Base-by-base conservation (phyloP, 441 rosid genomes). In the Melianthus villosus region DNA sequence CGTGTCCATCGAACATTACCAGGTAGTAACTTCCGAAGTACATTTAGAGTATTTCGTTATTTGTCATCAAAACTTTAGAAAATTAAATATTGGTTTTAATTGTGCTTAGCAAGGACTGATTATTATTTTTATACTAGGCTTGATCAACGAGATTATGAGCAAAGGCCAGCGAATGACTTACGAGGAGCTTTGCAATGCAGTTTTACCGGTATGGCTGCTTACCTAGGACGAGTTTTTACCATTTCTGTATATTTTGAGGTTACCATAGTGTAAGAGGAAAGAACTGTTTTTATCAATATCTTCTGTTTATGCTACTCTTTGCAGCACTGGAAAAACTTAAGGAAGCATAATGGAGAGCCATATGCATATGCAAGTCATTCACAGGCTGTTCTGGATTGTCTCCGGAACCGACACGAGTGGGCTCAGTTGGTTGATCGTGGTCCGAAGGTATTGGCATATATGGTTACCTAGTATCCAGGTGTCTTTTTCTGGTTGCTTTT, bases 321-420 rank as follows among this genome's bases (percentile, higher is more conserved):
- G 51, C 72, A 91, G 96, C 93, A 85, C 54, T 91, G 98, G 98
- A 78, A 74, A 36, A 78, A 74, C 71, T 62, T 91, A 69, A 75
- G 98, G 67, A 91, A 91, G 73, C 96, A 82, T 55, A 91, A 91
- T 51, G 98, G 98, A 44, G 98, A 82, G 53, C 80, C 91, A 18
- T 91, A 85, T 59, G 98, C 98, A 7, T 91, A 91, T 73, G 73
- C 94, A 25, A 85, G 87, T 65, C 98, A 72, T 66, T 79, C 84
- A 46, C 96, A 91, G 52, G 98, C 98, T 50, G 99, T 85, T 69
- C 91, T 85, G 30, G 99, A 91, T 65, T 85, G 96, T 58, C 72
- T 91, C 54, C 68, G 99, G 52, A 85, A 85, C 53, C 76, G 96
- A 56, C 91, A 77, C 38, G 96, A 85, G 57, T 91, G 99, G 96